Evolutionary conservation across 2,329 filamentous ascomycete species (phyloP).

Genomic region (Colletotrichum horii): DNA sequence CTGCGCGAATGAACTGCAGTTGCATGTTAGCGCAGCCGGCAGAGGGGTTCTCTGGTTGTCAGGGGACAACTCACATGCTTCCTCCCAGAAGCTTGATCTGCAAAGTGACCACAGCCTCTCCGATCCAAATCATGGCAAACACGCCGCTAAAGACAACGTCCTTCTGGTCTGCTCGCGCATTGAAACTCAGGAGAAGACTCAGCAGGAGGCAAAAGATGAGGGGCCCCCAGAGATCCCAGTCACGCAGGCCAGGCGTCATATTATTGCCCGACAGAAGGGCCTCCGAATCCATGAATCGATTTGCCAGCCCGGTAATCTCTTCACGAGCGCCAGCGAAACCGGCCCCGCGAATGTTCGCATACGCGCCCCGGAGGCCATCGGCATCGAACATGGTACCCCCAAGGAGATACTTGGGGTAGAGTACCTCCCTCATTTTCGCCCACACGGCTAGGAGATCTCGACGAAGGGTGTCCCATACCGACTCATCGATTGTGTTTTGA

Average conservation of each 20-base stretch:
- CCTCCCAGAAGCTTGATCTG: conserved; percentile 97
- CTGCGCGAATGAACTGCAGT: conserved; percentile 88
- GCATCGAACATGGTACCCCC: conserved; percentile 69
- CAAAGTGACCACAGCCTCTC: conserved; percentile 93
- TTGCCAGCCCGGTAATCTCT: conserved; percentile 65
- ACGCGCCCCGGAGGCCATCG: conserved; percentile 62
- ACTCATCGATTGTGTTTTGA: conserved; percentile 94
- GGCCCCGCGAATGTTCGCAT: conserved; percentile 64
- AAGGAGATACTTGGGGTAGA: conserved; percentile 94
- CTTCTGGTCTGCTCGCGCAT: conserved; percentile 79
- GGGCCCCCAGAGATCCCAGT: conserved; percentile 99
- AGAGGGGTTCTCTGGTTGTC: neutral
- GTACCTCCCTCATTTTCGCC: conserved; percentile 97
- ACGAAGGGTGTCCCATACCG: conserved; percentile 95
- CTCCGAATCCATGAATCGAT: conserved; percentile 69
- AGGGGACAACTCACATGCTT: conserved; percentile 77
- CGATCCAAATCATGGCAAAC: conserved; percentile 96
- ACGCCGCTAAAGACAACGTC: conserved; percentile 93
- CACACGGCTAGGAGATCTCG: conserved; percentile 92
- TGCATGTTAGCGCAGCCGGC: conserved; percentile 8
- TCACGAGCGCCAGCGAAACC: conserved; percentile 65
- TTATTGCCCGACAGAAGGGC: conserved; percentile 62
- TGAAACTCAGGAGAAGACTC: conserved; percentile 85
- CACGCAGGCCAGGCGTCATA: conserved; percentile 89
- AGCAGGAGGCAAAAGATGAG: conserved; percentile 91